Evolutionary conservation across 2,329 filamentous ascomycete genomes (phyloP).

Genomic region (Apiospora arundinis): DNA sequence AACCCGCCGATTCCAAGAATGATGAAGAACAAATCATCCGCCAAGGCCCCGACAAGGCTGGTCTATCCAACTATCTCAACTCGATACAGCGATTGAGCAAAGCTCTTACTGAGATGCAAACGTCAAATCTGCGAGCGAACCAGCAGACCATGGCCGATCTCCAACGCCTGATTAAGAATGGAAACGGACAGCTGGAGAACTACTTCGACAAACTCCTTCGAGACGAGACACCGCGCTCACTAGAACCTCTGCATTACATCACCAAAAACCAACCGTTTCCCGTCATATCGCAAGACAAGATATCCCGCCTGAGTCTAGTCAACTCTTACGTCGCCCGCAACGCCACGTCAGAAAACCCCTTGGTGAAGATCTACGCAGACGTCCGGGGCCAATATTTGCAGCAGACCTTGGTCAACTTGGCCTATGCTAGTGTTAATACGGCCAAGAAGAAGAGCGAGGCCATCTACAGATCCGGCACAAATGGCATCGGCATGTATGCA

Average conservation of each 20-base stretch:
- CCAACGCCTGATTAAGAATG: slow-evolving; percentile 76
- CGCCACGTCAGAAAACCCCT: slow-evolving; percentile 65
- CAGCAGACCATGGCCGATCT: slow-evolving; percentile 87
- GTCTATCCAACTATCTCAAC: slow-evolving; percentile 82
- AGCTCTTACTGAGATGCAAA: slow-evolving; percentile 82
- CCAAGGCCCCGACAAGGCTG: slow-evolving; percentile 81
- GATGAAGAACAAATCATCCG: slow-evolving; percentile 92
- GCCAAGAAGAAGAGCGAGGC: slow-evolving; percentile 84
- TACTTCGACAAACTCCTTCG: slow-evolving; percentile 80
- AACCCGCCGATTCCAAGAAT: slow-evolving; percentile 91
- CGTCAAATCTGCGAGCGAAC: slow-evolving; percentile 90
- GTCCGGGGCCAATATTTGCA: slow-evolving; percentile 87
- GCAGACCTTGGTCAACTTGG: slow-evolving; percentile 81
- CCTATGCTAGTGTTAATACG: slow-evolving; percentile 84
- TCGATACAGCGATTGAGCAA: slow-evolving; percentile 89
- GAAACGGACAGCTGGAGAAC: slow-evolving; percentile 82
- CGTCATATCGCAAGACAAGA: slow-evolving; percentile 75
- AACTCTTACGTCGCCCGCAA: slow-evolving; percentile 76
- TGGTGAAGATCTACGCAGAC: slow-evolving; percentile 85
- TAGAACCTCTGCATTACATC: slow-evolving; percentile 91
- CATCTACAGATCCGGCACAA: slow-evolving; percentile 86
- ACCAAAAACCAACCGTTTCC: slow-evolving; percentile 91
- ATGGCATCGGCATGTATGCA: slow-evolving; percentile 89
- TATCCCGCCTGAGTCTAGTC: slow-evolving; percentile 78
- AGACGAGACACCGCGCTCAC: slow-evolving; percentile 75